phyloP scores from a whole-genome alignment of 1,284 basidiomycete species.

The Ustilago lituana region DNA sequence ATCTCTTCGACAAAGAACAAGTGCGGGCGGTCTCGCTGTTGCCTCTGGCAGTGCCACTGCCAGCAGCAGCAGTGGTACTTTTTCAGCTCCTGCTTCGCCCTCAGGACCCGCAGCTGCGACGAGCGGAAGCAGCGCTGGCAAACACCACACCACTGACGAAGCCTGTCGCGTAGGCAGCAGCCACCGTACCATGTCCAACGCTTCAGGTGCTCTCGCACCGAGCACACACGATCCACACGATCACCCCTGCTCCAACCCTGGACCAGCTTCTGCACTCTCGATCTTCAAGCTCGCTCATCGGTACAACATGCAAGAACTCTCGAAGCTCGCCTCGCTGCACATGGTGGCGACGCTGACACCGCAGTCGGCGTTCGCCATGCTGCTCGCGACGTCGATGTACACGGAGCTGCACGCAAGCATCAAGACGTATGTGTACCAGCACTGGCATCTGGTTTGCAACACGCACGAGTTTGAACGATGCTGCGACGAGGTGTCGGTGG shows the following conservation, averaged over 20 bases:
- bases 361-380: constrained; percentile 76
- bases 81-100: constrained; percentile 23
- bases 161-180: background rate
- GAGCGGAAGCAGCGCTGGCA: constrained; percentile 1
- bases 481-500: constrained; percentile 60
- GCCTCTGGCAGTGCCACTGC: background rate
- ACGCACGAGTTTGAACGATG: constrained; percentile 61
- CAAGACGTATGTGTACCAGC: constrained; percentile 60
- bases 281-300: constrained; percentile 84
- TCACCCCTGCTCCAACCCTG: constrained; percentile 75
- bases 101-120: background rate
- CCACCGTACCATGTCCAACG: constrained; percentile 12
- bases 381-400: constrained; percentile 71
- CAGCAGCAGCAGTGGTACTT: constrained; percentile 5
- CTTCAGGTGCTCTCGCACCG: background rate
- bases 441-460: constrained; percentile 55
- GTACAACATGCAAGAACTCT: constrained; percentile 77
- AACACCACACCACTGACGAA: constrained; percentile 17
- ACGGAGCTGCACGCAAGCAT: constrained; percentile 55
- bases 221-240: constrained; percentile 74
- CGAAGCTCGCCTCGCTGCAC: constrained; percentile 77
- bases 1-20: constrained; percentile 31
- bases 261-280: constrained; percentile 72
- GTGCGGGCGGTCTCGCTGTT: constrained; percentile 3
- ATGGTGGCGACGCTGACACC: constrained; percentile 79